These are phyloP conservation scores for Echium plantagineum DNA, from an alignment of 257 asterid genomes.

Conservation along the genomic window DNA sequence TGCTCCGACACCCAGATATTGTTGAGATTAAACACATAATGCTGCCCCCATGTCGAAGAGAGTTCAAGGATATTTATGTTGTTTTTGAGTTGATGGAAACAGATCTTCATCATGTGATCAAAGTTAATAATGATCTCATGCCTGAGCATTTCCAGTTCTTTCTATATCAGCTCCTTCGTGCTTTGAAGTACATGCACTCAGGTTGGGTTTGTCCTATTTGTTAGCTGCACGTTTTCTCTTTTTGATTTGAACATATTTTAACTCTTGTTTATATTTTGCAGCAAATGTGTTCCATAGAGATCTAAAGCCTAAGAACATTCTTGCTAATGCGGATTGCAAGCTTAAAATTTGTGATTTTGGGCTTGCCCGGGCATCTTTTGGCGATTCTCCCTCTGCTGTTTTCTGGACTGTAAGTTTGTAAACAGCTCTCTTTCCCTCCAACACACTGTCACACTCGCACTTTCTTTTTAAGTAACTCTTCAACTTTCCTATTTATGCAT, in stretches of 20 bases:
- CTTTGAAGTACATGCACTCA: conserved; percentile 80
- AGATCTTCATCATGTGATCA: conserved; percentile 89
- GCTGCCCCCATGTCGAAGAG: conserved; percentile 92
- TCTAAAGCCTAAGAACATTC: conserved; percentile 90
- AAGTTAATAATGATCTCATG: conserved; percentile 81
- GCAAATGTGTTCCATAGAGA: conserved; percentile 92
- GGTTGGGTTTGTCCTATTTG: conserved; percentile 30
- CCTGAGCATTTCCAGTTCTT: conserved; percentile 96
- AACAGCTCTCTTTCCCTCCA: neutral
- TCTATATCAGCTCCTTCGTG: conserved; percentile 93
- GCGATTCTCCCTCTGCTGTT: conserved; percentile 91
- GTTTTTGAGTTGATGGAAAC: conserved; percentile 99
- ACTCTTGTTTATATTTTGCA: conserved; percentile 25
- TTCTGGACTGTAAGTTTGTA: conserved; percentile 85
- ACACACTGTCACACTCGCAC: neutral
- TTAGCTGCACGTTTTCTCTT: neutral
- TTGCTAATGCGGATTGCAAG: conserved; percentile 98
- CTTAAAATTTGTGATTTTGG: conserved; percentile 98
- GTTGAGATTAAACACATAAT: conserved; percentile 90
- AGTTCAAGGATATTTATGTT: conserved; percentile 90
- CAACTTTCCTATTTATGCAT: too few species aligned
- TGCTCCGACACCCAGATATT: conserved; percentile 89
- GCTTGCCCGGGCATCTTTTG: conserved; percentile 90
- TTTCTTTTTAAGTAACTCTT: too few species aligned
- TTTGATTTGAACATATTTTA: neutral